Base-by-base conservation (phyloP, 2,329 filamentous ascomycete species). In the Nectriaceae sp. region DNA sequence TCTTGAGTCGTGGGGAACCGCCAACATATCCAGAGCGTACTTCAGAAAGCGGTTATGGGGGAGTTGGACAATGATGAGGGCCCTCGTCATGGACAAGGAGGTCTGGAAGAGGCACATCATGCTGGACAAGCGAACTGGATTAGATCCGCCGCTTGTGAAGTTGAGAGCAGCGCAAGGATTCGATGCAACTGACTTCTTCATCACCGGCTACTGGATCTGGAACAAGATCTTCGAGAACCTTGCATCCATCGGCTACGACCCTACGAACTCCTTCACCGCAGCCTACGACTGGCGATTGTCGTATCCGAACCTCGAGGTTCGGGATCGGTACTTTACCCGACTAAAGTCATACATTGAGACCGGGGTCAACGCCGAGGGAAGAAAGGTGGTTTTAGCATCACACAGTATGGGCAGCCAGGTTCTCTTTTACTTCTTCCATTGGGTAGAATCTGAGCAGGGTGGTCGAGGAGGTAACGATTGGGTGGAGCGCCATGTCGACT, bases 371-470 rank as follows among this genome's bases (percentile, higher is more conserved):
- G 81, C 90, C 2, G 82, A 85, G 4, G 83, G 83, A 24, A 84
- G 87, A 61, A 99, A 99, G 64, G 86, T 88, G 10, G 89, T 92
- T 1, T 74, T 99, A 13, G 83, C 93, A 6, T 96, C 91, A 1
- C 94, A 99, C 76, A 96, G 90, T 65, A 99, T 99, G 94, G 94
- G 94, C 39, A 94, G 90, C 39, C 94, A 97, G 66, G 93, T 99
- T 1, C 75, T 95, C 4, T 93, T 95, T 69, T 95, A 88, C 67
- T 88, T 86, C 60, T 82, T 92, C 51, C 84, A 86, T 56, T 88
- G 85, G 85, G 94, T 96, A 1, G 89, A 96, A 15, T 83, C 83
- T 44, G 80, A 87, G 3, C 77, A 85, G 44, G 89, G 89, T 4
- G 94, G 94, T 4, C 83, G 84, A 18, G 93, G 91, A 2, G 93